phyloP scores from a whole-genome alignment of 2,329 filamentous ascomycete species.

The Pseudogymnoascus sp. region DNA sequence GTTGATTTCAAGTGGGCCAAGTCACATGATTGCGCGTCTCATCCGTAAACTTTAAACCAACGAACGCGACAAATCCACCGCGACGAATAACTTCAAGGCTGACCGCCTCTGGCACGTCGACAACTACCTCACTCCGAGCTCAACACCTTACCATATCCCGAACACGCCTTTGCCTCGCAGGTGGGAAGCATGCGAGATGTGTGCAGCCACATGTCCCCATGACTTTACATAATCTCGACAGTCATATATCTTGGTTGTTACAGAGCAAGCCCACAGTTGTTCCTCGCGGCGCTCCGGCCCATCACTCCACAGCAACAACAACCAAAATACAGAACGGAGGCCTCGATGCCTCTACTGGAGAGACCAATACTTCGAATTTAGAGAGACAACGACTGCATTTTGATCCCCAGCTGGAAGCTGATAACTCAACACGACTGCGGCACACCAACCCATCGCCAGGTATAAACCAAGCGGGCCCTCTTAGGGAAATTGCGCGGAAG shows the following conservation, averaged over 20 bases:
- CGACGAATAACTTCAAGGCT: constrained; percentile 5
- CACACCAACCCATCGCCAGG: constrained; percentile 22
- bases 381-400: constrained; percentile 1
- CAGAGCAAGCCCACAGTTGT: constrained; percentile 19
- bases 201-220: constrained; percentile 23
- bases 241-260: constrained; percentile 30
- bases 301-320: not conserved
- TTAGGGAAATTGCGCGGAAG: constrained; percentile 15
- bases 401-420: constrained; percentile 13
- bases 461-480: constrained; percentile 18
- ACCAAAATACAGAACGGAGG: not conserved
- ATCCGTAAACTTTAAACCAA: not conserved
- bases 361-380: not conserved
- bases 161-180: not conserved
- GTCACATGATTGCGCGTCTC: not conserved
- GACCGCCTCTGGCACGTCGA: not conserved
- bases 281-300: not conserved
- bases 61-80: not conserved
- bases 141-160: not conserved
- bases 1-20: not conserved
- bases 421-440: not conserved
- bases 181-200: constrained; percentile 11
- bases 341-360: not conserved
- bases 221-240: constrained; percentile 30
- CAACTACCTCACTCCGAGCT: not conserved